Evolutionary conservation across 257 asterid species (phyloP), one percentile per base, ranked within the genome.

Genomic region (Petrea volubilis): DNA sequence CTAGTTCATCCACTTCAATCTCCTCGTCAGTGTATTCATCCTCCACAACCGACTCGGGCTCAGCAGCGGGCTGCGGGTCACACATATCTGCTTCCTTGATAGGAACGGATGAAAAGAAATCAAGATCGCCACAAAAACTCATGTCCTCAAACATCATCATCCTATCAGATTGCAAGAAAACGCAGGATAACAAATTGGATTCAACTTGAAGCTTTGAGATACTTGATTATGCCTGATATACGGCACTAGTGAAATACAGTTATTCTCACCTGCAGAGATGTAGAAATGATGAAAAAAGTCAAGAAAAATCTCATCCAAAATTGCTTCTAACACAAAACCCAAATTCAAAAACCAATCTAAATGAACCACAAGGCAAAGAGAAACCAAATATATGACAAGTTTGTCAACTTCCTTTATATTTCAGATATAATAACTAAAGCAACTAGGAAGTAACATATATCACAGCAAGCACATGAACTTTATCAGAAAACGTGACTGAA

Each of bases 131-230:
- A 77, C 89, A 76, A 67, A 90, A 86, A 3, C 90, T 91, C 89
- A 88, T 78, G 23, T 88, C 95, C 2, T 90, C 97, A 52, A 86
- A 88, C 88, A 88, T 87, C 97, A 90, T 85, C 94, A 90, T 90
- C 72, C 34, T 78, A 2, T 41, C 71, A 41, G 51, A 59, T 23
- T 33, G 31, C 27, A 31, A 25, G 27, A 31, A 34, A 44, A 27
- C 15, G 27, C 28, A 63, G 53, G 52, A 66, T n/a, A 60, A 18
- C 23, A 27, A 78, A 50, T 23, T 44, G 6, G 50, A 60, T n/a
- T 23, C 61, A 71, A 46, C 17, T 46, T 52, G 13, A 33, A 80
- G 41, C 64, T 53, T 20, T 58, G 65, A 71, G 57, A 33, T n/a
- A 18, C 50, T 34, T 34, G 64, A 61, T 62, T 47, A 29, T 13